phyloP scores from a whole-genome alignment of 176 grass and related monocot species.

The Oryza nivara region DNA sequence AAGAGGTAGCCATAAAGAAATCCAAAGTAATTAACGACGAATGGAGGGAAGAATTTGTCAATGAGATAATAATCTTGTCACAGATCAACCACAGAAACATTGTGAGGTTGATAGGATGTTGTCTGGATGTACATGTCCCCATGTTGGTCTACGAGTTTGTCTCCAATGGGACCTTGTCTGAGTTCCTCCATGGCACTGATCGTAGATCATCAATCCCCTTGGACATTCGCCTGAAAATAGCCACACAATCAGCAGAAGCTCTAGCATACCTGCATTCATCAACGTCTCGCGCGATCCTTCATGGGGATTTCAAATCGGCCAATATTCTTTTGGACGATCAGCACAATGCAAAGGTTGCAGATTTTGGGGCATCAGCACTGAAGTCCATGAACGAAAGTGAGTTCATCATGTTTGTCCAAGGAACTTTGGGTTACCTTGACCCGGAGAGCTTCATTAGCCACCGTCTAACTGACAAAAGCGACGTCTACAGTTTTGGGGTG shows the following conservation, averaged over 20 bases:
- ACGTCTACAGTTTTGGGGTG: conserved; percentile 60
- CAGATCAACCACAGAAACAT: conserved; percentile 49
- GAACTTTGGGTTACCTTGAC: conserved; percentile 62
- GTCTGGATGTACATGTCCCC: conserved; percentile 31
- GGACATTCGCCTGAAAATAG: conserved; percentile 32
- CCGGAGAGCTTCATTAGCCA: conserved; percentile 60
- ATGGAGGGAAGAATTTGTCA: conserved; percentile 37
- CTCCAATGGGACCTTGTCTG: conserved; percentile 25
- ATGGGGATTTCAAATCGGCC: conserved; percentile 36
- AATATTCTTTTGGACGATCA: conserved; percentile 44
- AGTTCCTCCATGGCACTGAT: conserved; percentile 22
- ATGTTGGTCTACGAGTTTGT: conserved; percentile 52
- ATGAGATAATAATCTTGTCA: conserved; percentile 50
- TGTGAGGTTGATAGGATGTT: conserved; percentile 46
- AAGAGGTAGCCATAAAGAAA: conserved; percentile 33
- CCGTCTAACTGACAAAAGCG: conserved; percentile 58
- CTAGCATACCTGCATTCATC: conserved; percentile 42
- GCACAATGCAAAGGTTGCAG: conserved; percentile 38
- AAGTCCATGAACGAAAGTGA: conserved; percentile 40
- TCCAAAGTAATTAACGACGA: conserved; percentile 29
- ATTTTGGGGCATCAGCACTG: conserved; percentile 57
- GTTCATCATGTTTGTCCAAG: conserved; percentile 54
- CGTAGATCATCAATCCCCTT: not conserved
- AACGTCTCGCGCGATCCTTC: conserved; percentile 18
- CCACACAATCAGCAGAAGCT: conserved; percentile 23